Evolutionary conservation across 139 green algal genomes (phyloP), one percentile per base, ranked within the genome.

Genomic region (Coelastrella sp.): DNA sequence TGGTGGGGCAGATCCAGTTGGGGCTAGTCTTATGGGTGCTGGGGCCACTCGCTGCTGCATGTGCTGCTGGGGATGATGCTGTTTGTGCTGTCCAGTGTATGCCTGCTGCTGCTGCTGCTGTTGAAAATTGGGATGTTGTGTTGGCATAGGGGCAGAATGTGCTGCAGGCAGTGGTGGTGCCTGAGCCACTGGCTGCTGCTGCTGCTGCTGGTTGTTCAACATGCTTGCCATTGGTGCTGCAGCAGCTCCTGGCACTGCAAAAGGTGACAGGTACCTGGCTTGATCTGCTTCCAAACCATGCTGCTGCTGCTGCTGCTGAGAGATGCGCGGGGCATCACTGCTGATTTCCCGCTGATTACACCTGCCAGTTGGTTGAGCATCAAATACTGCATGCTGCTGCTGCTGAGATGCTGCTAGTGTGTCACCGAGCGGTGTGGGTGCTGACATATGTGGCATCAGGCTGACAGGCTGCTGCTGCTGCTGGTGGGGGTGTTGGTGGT

Each of bases 61-160:
- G 14, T 80, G 74, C n/a, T 71, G 78, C 56, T 65, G 77, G 54
- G 64, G 77, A 56, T 84, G 78, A 19, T 84, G 32, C 47, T 84
- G 78, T 65, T 57, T 20, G 32, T 47, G 1, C 32, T 47, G 32
- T 47, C 32, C 32, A 47, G 32, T 47, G 32, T 47, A 47, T 47
- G 32, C 32, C 32, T 47, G 32, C 32, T 47, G 32, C 32, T 47
- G 32, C 32, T 47, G 32, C 32, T 47, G 32, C 32, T 47, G 32
- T 47, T 47, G 32, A 47, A 47, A 47, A 47, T 47, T 47, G 32
- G 32, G 32, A 47, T 47, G 32, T 47, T 47, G 32, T 47, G 32
- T 47, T 47, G 32, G 32, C 32, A 47, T 47, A 47, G 32, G 32
- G 32, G 32, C 32, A 47, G 32, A 47, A 47, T 47, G 32, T 47